phyloP scores from a whole-genome alignment of 305 asterid genomes.

The Fraxinus ornus region DNA sequence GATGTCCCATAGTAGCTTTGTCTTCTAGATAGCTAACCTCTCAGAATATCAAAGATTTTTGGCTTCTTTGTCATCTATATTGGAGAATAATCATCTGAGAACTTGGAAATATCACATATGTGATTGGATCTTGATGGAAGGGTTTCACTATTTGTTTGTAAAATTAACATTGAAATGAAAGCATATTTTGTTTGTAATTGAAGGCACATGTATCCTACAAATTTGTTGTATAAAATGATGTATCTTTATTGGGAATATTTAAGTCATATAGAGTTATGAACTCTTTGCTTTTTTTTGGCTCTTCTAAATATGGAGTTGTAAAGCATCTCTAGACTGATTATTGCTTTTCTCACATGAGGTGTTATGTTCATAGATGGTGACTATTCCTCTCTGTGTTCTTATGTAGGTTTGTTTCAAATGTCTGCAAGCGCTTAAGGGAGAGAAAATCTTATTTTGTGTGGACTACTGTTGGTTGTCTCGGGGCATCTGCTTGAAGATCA shows the following conservation, averaged over 20 bases:
- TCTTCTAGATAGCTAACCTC: not conserved
- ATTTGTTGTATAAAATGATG: not conserved
- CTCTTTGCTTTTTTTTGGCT: not conserved
- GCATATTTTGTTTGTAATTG: not conserved
- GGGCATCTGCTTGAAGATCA: constrained; percentile 46
- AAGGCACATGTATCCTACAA: not conserved
- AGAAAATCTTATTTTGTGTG: constrained; percentile 77
- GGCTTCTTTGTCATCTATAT: not conserved
- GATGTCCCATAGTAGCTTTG: not conserved
- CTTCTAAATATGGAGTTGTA: not conserved
- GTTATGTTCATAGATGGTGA: constrained; percentile 11
- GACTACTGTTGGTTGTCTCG: constrained; percentile 85
- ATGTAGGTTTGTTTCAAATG: constrained; percentile 64
- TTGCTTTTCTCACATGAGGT: not conserved
- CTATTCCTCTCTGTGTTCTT: constrained; percentile 14
- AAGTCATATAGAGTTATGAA: constrained; percentile 3
- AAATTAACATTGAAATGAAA: not conserved
- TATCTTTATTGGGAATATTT: not conserved
- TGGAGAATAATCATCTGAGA: not conserved
- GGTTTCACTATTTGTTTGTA: not conserved
- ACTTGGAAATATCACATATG: not conserved
- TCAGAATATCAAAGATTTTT: not conserved
- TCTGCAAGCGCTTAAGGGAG: constrained; percentile 75
- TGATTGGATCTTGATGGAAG: not conserved
- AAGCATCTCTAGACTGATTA: not conserved